Conservation (phyloP, 352 stramenopile genomes). For the Peronospora destructor region DNA sequence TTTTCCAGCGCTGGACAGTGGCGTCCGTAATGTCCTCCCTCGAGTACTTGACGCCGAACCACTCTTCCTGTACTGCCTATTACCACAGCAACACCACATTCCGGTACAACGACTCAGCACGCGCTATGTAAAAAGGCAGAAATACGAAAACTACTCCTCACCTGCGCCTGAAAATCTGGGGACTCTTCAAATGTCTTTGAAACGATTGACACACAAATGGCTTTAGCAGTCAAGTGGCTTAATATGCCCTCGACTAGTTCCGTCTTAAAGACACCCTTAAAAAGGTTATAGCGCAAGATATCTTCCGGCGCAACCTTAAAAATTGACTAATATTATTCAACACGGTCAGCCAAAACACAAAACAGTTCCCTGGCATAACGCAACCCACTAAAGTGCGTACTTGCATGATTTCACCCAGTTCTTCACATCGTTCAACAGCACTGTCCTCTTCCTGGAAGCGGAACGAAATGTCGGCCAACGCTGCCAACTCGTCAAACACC, state of each 20-base stretch:
- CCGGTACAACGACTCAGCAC: conserved; percentile 1
- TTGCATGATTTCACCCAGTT: conserved; percentile 72
- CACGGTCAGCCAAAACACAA: conserved; percentile 5
- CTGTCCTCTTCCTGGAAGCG: conserved; percentile 69
- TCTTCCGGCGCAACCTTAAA: conserved; percentile 48
- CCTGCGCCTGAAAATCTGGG: conserved; percentile 33
- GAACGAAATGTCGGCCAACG: conserved; percentile 63
- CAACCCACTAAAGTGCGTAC: conserved; percentile 15
- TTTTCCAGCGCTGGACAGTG: conserved; percentile 37
- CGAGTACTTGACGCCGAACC: conserved; percentile 58
- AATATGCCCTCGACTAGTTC: conserved; percentile 38
- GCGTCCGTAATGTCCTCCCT: conserved; percentile 33
- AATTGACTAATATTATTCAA: conserved; percentile 33
- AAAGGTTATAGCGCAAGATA: conserved; percentile 56
- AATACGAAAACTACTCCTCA: conserved; percentile 2
- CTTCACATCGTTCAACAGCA: conserved; percentile 58
- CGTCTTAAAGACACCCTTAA: conserved; percentile 46
- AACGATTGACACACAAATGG: conserved; percentile 47
- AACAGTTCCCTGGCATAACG: not conserved
- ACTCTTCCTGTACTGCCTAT: conserved; percentile 43
- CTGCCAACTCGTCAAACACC: conserved; percentile 69
- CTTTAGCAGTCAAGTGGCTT: conserved; percentile 37
- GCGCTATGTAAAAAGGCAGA: not conserved
- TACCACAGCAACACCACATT: conserved; percentile 2
- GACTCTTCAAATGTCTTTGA: conserved; percentile 37